These are phyloP conservation scores for Aspergillus carbonarius DNA, from an alignment of 2,329 filamentous ascomycete species.

Conservation along the genomic window DNA sequence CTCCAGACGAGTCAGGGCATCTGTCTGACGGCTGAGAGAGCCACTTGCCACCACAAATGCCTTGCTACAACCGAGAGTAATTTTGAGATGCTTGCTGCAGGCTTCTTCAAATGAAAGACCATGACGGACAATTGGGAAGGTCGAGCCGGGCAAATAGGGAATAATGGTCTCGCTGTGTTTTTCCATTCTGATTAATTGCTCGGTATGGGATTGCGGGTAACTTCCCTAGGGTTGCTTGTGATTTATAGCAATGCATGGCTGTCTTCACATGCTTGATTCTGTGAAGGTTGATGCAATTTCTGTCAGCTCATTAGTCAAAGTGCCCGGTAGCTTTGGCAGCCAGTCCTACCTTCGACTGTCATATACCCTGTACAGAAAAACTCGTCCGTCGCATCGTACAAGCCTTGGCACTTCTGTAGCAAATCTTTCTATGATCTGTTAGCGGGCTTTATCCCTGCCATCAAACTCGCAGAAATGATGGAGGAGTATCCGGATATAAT, in stretches of 20 bases:
- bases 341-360: not conserved
- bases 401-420: not conserved
- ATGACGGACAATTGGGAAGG: not conserved
- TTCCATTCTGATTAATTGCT: not conserved
- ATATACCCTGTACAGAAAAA: not conserved
- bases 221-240: too few relatives aligned
- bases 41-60: not conserved
- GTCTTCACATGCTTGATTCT: too few relatives aligned
- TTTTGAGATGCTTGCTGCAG: not conserved
- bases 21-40: not conserved
- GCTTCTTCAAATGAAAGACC: not conserved
- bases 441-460: not conserved
- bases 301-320: too few relatives aligned
- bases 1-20: not conserved
- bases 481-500: not conserved
- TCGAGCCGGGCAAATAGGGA: not conserved
- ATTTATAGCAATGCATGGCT: too few relatives aligned
- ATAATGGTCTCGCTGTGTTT: not conserved
- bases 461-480: not conserved
- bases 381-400: not conserved
- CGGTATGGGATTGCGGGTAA: not conserved
- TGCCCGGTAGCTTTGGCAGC: too few relatives aligned
- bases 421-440: not conserved
- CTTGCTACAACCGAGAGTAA: not conserved
- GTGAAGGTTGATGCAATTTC: too few relatives aligned